phyloP scores from a whole-genome alignment of 2,329 filamentous ascomycete genomes.

The Nigrospora osmanthi region DNA sequence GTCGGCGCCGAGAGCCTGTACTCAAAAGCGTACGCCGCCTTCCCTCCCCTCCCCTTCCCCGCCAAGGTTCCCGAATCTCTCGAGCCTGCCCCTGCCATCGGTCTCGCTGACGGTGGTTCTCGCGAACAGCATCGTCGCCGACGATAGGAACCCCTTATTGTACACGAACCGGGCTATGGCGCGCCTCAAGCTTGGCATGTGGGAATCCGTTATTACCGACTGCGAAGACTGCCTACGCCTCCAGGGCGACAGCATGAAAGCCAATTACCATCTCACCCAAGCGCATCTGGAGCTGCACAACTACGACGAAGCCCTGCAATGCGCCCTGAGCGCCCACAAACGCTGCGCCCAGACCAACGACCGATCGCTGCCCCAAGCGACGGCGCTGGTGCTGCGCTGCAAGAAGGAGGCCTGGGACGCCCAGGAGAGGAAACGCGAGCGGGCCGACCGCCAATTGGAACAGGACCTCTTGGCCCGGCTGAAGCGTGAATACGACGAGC shows the following conservation, averaged over 20 bases:
- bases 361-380: slow-evolving; percentile 63
- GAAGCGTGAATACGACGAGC: slow-evolving; percentile 34
- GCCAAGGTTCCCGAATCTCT: neutral
- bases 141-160: slow-evolving; percentile 68
- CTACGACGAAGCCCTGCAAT: slow-evolving; percentile 63
- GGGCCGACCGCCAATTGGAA: slow-evolving; percentile 51
- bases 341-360: slow-evolving; percentile 57
- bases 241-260: slow-evolving; percentile 64
- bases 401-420: slow-evolving; percentile 84
- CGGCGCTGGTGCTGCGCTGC: slow-evolving; percentile 64
- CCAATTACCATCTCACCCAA: slow-evolving; percentile 74
- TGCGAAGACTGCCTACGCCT: slow-evolving; percentile 68
- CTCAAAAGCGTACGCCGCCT: slow-evolving; percentile 49
- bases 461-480: slow-evolving; percentile 48
- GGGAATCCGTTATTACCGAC: slow-evolving; percentile 69
- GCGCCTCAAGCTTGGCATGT: slow-evolving; percentile 65
- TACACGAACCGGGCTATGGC: slow-evolving; percentile 89
- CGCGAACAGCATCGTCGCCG: slow-evolving; percentile 59
- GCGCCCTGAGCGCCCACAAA: slow-evolving; percentile 65
- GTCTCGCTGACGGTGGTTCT: neutral
- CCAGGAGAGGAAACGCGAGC: slow-evolving; percentile 53
- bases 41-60: neutral
- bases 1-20: slow-evolving; percentile 43
- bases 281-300: slow-evolving; percentile 69
- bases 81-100: neutral